Base-by-base conservation (phyloP, 2,329 filamentous ascomycete species). In the Camillea tinctor region DNA sequence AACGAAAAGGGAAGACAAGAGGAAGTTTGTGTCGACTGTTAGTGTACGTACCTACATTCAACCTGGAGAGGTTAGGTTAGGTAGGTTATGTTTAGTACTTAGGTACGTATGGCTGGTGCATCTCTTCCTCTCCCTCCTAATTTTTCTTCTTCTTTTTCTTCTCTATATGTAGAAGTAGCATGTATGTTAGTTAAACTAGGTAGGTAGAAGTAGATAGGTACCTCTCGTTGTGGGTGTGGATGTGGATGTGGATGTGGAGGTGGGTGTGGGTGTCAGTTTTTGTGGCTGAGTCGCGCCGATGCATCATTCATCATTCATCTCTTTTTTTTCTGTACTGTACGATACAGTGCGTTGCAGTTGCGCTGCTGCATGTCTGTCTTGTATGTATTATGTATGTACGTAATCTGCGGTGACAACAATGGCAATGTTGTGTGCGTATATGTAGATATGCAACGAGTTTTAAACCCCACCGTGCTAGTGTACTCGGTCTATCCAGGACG, bases 341-440 rank as follows among this genome's bases (percentile, higher is more conserved):
- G 26, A 54, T 54, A 54, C 52, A 54, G 52, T 54, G 52, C 52
- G 30, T 54, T 51, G 50, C 50, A n/a, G 50, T 21, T 51, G 36
- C 36, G 50, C 11, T 51, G 36, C 36, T 44, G 36, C 36, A 44
- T 44, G 36, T 44, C 36, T 44, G 36, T 44, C 36, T 44, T 51
- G 50, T 51, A 51, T 51, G 50, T 51, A 24, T 24, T 51, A 51
- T 51, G 50, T 51, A 51, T 21, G 24, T 40, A 54, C 36, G 26
- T 54, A 30, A 54, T 54, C 52, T 54, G 52, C 24, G 36, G 26
- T 54, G 26, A 22, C 30, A 36, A 54, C 26, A 30, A 54, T 44
- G 52, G 30, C 15, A 21, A 44, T 54, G 52, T 21, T 17, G 50
- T 51, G 26, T 30, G 26, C 26, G 26, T 30, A 30, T 30, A 30